Evolutionary conservation across 176 grass and related monocot genomes (phyloP).

Genomic region (Bolboschoenus planiculmis): DNA sequence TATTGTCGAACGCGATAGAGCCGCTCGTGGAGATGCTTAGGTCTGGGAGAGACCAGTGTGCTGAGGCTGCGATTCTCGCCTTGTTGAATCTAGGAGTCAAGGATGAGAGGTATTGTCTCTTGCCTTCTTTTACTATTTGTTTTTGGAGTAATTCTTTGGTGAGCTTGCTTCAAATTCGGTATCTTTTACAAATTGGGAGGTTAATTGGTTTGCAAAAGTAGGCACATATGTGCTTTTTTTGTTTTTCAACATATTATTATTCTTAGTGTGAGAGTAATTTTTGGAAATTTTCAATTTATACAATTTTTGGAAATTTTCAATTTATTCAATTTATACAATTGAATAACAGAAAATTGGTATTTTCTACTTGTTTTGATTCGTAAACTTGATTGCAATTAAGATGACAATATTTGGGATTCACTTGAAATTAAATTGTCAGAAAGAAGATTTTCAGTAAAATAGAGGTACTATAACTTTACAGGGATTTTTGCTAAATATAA

Average conservation of each 20-base stretch:
- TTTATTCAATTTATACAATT: neutral
- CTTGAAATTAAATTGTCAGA: neutral
- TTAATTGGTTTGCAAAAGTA: neutral
- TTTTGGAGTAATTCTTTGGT: neutral
- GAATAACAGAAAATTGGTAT: neutral
- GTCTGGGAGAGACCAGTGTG: neutral
- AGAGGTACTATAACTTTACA: neutral
- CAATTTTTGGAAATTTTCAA: neutral
- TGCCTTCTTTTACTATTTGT: neutral
- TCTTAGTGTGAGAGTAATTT: neutral
- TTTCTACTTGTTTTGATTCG: neutral
- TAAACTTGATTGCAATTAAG: neutral
- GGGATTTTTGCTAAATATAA: neutral
- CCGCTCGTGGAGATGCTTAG: conserved; percentile 34
- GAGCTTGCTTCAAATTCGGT: neutral
- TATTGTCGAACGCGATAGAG: conserved; percentile 15
- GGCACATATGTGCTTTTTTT: neutral
- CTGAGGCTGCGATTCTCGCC: conserved; percentile 32
- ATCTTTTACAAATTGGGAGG: neutral
- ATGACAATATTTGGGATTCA: neutral
- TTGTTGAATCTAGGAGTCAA: conserved; percentile 36
- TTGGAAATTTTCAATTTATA: neutral
- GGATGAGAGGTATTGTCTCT: conserved; percentile 31
- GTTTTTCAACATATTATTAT: neutral
- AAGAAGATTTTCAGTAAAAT: neutral